A percentile compares a stretch with the other conserved stretches of the same genome.
phyloP scores from a whole-genome alignment of 2,329 filamentous ascomycete genomes.

The Hymenoscyphus albidus region DNA sequence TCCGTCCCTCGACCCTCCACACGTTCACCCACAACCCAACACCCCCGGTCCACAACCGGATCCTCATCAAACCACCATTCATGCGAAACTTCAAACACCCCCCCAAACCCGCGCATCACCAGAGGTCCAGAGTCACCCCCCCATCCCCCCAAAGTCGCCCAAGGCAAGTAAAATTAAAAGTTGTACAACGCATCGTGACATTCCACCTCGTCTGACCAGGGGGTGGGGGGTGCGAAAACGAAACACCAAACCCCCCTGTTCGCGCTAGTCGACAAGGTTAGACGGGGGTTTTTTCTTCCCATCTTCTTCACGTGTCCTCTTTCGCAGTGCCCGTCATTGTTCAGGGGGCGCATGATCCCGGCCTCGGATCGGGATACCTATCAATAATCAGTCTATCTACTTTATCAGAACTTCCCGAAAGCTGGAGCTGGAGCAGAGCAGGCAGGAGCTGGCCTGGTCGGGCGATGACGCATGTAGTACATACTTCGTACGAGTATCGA shows the following conservation, averaged over 20 bases:
- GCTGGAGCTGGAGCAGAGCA: too few species aligned
- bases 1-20: too few species aligned
- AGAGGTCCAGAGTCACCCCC: too few species aligned
- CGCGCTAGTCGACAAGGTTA: neutral
- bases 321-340: neutral
- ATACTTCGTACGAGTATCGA: too few species aligned
- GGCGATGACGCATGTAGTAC: too few species aligned
- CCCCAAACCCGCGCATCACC: neutral
- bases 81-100: neutral
- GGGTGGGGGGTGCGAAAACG: neutral
- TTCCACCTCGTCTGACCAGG: conserved; percentile 5
- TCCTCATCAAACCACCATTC: neutral
- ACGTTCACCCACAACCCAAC: neutral
- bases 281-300: too few species aligned
- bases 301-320: neutral
- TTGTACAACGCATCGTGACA: conserved; percentile 32
- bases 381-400: too few species aligned
- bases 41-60: neutral
- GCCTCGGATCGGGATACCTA: neutral
- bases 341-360: neutral
- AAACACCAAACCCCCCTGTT: neutral
- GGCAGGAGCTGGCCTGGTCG: too few species aligned
- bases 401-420: too few species aligned
- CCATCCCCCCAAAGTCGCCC: too few species aligned
- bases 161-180: conserved; percentile 23